Conservation (phyloP, 2,329 filamentous ascomycete species). For the Dactylonectria macrodidyma region DNA sequence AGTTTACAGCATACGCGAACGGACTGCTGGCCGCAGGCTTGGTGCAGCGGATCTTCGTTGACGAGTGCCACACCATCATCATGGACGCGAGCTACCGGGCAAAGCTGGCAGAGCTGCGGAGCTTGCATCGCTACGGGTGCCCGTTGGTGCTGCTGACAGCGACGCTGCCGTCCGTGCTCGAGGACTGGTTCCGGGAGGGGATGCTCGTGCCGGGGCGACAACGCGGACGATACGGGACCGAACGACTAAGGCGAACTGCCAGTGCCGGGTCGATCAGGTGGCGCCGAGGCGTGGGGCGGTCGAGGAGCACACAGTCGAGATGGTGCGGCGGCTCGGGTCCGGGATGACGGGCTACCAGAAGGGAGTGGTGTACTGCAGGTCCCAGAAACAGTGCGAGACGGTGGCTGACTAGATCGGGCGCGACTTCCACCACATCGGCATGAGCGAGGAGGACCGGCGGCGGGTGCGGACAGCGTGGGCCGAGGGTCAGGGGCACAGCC, state of each 20-base stretch:
- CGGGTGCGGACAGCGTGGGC: neutral
- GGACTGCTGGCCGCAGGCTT: neutral
- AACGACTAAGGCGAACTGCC: conserved; percentile 6
- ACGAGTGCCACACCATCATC: conserved; percentile 10
- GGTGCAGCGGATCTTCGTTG: conserved; percentile 12
- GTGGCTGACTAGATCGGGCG: neutral
- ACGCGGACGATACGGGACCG: neutral
- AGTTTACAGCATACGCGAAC: conserved; percentile 4
- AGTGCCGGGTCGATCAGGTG: neutral
- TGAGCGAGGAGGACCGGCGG: no score
- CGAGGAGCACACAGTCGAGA: neutral
- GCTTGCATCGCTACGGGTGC: conserved; percentile 8
- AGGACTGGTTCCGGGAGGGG: conserved; percentile 9
- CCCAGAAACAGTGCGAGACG: neutral
- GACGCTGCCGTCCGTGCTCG: neutral
- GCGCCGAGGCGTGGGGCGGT: neutral
- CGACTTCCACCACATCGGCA: neutral
- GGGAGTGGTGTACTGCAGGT: neutral
- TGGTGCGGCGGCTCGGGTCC: neutral
- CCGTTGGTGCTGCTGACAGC: conserved; percentile 2
- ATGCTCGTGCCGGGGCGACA: neutral
- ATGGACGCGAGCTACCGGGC: no score
- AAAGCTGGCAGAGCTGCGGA: neutral
- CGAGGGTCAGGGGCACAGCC: neutral
- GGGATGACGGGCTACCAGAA: neutral